Conservation (phyloP, 805 yeast species). For the Blastobotrys attinorum region DNA sequence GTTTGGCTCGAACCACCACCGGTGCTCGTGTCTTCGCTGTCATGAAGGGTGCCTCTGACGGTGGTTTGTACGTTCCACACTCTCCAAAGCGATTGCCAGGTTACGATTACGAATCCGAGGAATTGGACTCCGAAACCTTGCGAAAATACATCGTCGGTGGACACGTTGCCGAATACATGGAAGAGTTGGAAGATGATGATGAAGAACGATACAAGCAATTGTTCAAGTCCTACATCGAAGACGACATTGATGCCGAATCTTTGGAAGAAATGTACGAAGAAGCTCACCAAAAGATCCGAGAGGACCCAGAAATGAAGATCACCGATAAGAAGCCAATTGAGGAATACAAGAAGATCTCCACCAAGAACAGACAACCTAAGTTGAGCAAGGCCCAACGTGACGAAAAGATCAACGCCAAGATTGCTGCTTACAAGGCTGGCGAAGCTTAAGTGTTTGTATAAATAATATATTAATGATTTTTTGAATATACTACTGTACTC, state of each 20-base stretch:
- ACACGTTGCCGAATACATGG: conserved; percentile 99
- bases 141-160: conserved; percentile 99
- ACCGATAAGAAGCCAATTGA: conserved; percentile 92
- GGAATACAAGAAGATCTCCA: conserved; percentile 94
- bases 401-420: conserved; percentile 86
- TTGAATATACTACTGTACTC: background rate
- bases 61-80: conserved; percentile 99
- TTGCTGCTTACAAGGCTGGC: conserved; percentile 62
- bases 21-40: conserved; percentile 99
- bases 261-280: conserved; percentile 90
- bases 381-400: conserved; percentile 87
- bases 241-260: conserved; percentile 94
- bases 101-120: conserved; percentile 98
- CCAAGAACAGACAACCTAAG: conserved; percentile 83
- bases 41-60: conserved; percentile 99
- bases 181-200: conserved; percentile 99
- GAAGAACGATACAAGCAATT: conserved; percentile 97
- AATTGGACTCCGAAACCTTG: conserved; percentile 92
- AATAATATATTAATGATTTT: background rate
- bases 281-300: conserved; percentile 96
- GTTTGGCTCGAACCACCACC: conserved; percentile 99
- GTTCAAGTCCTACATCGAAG: conserved; percentile 94
- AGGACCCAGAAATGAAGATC: conserved; percentile 84
- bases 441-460: conserved; percentile 7
- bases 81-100: conserved; percentile 99